These are phyloP conservation scores for Chlorella sp. DNA, from an alignment of 139 green algal genomes.

Conservation along the genomic window DNA sequence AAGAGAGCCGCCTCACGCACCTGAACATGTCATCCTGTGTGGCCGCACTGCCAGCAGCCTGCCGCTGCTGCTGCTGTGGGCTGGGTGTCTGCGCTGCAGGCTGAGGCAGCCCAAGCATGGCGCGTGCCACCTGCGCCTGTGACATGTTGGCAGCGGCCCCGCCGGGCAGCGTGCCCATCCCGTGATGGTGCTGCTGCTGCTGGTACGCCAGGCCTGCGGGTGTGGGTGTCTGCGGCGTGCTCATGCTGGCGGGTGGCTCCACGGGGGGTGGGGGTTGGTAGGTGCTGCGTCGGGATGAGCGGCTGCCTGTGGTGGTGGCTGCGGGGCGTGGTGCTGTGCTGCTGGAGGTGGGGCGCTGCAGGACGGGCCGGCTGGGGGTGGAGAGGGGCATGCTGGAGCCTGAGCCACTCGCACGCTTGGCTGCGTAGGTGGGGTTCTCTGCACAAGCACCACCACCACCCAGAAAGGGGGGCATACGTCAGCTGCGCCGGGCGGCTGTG, in stretches of 20 bases:
- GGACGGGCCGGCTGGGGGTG: background rate
- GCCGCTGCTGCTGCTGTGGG: too few species aligned
- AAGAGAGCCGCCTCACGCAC: too few species aligned
- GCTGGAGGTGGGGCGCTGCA: background rate
- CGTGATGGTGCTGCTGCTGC: background rate
- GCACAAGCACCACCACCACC: too few species aligned
- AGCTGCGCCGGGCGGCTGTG: too few species aligned
- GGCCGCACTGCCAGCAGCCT: too few species aligned
- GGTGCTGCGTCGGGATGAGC: background rate
- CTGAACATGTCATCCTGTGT: too few species aligned
- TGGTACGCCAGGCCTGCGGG: background rate
- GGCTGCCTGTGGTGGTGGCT: background rate
- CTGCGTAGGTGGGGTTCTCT: background rate
- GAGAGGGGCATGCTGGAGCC: background rate
- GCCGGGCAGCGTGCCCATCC: background rate
- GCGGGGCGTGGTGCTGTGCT: background rate
- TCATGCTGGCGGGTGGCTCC: background rate
- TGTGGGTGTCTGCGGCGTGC: background rate
- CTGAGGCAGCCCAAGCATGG: background rate
- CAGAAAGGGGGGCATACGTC: too few species aligned
- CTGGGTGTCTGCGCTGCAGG: background rate
- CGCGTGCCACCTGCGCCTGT: background rate
- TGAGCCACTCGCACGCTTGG: too few species aligned
- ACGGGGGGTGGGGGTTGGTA: background rate
- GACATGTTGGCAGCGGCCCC: background rate